A percentile compares a stretch with the other conserved stretches of the same genome.
Evolutionary conservation across 805 yeast species (phyloP).

Genomic region (Clavispora carvajalis): DNA sequence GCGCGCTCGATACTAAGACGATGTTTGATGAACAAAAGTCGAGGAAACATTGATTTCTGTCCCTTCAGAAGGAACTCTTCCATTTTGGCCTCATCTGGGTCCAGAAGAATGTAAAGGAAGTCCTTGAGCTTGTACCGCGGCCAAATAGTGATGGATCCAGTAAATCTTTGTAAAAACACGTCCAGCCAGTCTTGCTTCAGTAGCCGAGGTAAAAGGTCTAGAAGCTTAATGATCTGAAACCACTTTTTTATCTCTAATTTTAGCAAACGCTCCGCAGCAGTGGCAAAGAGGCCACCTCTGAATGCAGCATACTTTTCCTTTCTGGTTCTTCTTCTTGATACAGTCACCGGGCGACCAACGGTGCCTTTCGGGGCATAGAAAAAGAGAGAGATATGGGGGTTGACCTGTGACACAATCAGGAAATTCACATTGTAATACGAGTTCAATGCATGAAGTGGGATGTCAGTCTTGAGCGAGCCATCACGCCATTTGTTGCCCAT

Average conservation of each 20-base stretch:
- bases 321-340: slow-evolving; percentile 38
- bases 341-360: slow-evolving; percentile 71
- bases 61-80: slow-evolving; percentile 56
- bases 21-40: slow-evolving; percentile 58
- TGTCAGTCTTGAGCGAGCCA: slow-evolving; percentile 74
- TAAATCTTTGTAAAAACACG: slow-evolving; percentile 67
- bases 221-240: slow-evolving; percentile 58
- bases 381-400: slow-evolving; percentile 74
- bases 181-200: slow-evolving; percentile 78
- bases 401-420: slow-evolving; percentile 74
- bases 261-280: slow-evolving; percentile 65
- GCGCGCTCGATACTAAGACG: slow-evolving; percentile 61
- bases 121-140: slow-evolving; percentile 60
- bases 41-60: slow-evolving; percentile 61
- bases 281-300: slow-evolving; percentile 72
- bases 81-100: slow-evolving; percentile 58
- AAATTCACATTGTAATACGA: slow-evolving; percentile 73
- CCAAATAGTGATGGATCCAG: slow-evolving; percentile 74
- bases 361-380: slow-evolving; percentile 76
- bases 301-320: slow-evolving; percentile 36
- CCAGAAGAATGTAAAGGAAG: slow-evolving; percentile 58
- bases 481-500: slow-evolving; percentile 76
- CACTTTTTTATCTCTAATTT: slow-evolving; percentile 75
- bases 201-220: slow-evolving; percentile 63
- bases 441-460: slow-evolving; percentile 69